Base-by-base conservation (phyloP, 805 yeast species). In the Debaryomyces prosopidis region DNA sequence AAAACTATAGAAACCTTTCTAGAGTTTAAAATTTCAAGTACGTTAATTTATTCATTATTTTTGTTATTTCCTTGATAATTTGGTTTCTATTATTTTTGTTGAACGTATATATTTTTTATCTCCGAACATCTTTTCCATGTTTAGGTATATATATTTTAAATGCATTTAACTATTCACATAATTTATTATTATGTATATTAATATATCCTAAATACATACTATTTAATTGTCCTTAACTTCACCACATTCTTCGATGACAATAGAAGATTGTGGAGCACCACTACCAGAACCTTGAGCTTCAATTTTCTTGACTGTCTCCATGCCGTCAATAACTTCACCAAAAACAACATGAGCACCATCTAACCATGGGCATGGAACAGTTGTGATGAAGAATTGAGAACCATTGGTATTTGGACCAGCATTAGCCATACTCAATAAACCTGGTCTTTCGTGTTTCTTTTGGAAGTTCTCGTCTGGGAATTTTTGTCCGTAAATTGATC, bases 391-490 rank as follows among this genome's bases (percentile, higher is more conserved):
- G 75, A 91, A 91, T 76, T 91, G 98, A 45, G 97, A 90, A 47
- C 97, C 97, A 76, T 92, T 92, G 76, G 97, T 89, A 84, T 89
- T 88, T 71, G 96, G 96, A 59, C 97, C 97, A 53, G 97, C 95
- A 69, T 92, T 92, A 69, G 97, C 97, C 97, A 92, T 92, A 52
- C 96, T 89, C 70, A 72, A 86, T 74, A 80, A 90, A 54, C 80
- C 80, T 79, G 78, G 95, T 83, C 71, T 82, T 77, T 75, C 76
- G 75, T 92, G 97, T 64, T 70, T 84, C 75, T 76, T 75, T 64
- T 61, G 53, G 65, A 87, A 87, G 80, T 85, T 86, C 68, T 87
- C 95, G 62, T 87, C 95, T 38, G 77, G 77, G 71, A 87, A 87
- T 66, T 79, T 83, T 49, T 79, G 82, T 58, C 92, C 92, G 69